Evolutionary conservation across 2,329 filamentous ascomycete species (phyloP).

Genomic region (Trichoderma arundinaceum): DNA sequence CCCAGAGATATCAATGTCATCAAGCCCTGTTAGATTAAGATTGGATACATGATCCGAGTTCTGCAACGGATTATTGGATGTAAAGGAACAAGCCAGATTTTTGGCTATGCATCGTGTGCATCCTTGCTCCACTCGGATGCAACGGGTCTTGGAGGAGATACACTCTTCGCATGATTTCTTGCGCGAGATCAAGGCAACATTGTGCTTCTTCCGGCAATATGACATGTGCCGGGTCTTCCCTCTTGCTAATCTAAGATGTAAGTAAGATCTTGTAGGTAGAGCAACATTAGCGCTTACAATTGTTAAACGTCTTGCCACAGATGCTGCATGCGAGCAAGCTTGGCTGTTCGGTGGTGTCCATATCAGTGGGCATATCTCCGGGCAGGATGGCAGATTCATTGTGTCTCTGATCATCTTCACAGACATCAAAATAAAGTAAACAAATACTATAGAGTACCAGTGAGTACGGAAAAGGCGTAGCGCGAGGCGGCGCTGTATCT

Average conservation of each 20-base stretch:
- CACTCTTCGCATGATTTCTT: background rate
- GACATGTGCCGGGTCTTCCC: background rate
- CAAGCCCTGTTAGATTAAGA: background rate
- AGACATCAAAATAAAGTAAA: background rate
- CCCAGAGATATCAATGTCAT: background rate
- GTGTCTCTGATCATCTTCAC: background rate
- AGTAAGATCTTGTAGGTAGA: background rate
- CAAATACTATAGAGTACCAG: too few relatives aligned
- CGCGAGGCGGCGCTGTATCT: too few relatives aligned
- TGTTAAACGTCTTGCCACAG: background rate
- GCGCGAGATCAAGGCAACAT: background rate
- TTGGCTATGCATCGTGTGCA: background rate
- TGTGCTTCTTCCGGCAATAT: background rate
- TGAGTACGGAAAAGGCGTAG: too few relatives aligned
- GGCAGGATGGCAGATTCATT: too few relatives aligned
- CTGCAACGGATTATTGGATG: background rate
- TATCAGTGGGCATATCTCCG: background rate
- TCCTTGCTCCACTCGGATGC: background rate
- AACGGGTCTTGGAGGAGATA: background rate
- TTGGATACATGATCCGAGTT: background rate
- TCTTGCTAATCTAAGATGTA: background rate
- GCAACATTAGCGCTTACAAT: background rate
- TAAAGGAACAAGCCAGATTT: background rate
- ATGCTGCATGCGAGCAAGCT: background rate
- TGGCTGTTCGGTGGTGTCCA: background rate